Conservation (phyloP, 1,139 yeast species). For the Kluyveromyces marxianus region DNA sequence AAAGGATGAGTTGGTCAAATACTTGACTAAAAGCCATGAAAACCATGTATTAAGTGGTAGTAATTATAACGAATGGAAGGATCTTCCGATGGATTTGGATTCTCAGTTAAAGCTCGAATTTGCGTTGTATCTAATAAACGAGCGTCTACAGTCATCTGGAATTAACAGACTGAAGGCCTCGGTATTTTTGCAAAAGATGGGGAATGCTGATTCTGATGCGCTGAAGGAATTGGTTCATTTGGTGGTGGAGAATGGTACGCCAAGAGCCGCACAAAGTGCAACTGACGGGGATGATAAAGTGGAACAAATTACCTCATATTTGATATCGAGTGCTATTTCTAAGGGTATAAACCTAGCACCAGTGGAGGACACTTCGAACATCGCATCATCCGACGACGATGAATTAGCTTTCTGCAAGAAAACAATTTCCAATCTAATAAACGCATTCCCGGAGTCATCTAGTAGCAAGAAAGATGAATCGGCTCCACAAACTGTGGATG, state of each 20-base stretch:
- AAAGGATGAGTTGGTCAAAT: not conserved
- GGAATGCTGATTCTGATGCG: not conserved
- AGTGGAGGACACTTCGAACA: constrained; percentile 1
- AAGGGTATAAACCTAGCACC: constrained; percentile 25
- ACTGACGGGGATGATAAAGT: constrained; percentile 6
- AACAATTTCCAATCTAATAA: constrained; percentile 20
- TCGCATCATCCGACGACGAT: constrained; percentile 14
- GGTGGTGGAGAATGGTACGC: constrained; percentile 1
- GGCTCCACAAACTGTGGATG: not conserved
- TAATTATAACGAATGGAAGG: not conserved
- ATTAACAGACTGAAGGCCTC: constrained; percentile 9
- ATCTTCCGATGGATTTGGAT: constrained; percentile 5
- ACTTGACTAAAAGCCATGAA: not conserved
- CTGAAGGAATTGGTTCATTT: constrained; percentile 1
- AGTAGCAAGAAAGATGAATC: not conserved
- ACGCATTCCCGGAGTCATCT: constrained; percentile 2
- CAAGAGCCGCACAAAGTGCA: not conserved
- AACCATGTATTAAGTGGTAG: not conserved
- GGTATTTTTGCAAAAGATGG: not conserved
- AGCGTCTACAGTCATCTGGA: not conserved
- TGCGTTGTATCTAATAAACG: constrained; percentile 1
- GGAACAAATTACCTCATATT: constrained; percentile 26
- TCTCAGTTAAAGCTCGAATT: constrained; percentile 1
- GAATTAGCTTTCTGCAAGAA: constrained; percentile 21
- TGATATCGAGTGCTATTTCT: constrained; percentile 24